These are phyloP conservation scores for Cladosporium sp. DNA, from an alignment of 2,329 filamentous ascomycete species.

Conservation along the genomic window DNA sequence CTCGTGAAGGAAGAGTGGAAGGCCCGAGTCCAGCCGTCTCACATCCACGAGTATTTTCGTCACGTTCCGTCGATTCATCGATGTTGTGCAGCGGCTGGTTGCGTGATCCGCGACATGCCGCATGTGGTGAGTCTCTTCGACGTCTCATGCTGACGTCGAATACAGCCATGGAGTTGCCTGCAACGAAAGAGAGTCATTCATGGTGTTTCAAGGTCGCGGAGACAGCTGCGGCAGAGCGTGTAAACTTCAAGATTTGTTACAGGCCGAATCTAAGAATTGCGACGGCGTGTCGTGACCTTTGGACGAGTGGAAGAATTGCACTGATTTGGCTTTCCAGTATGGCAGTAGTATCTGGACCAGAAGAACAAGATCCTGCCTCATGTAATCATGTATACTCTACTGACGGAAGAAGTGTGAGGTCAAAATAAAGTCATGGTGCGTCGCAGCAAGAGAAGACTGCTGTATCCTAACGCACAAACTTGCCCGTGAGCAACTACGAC, in stretches of 20 bases:
- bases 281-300: not conserved
- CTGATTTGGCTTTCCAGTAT: not conserved
- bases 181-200: not conserved
- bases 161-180: not conserved
- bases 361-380: not conserved
- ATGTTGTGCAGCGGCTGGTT: not conserved
- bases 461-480: not conserved
- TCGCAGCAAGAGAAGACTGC: not conserved
- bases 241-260: not conserved
- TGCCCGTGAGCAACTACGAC: not conserved
- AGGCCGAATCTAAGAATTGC: not conserved
- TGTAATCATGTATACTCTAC: not conserved
- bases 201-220: not conserved
- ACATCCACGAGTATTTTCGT: not conserved
- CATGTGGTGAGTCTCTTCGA: not conserved
- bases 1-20: not conserved
- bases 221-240: not conserved
- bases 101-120: not conserved
- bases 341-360: not conserved
- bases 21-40: constrained; percentile 11
- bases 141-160: not conserved
- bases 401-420: not conserved
- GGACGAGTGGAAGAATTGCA: not conserved
- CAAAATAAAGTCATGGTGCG: not conserved
- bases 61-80: not conserved